Conservation (phyloP, 805 yeast species). For the Ogataea henricii region DNA sequence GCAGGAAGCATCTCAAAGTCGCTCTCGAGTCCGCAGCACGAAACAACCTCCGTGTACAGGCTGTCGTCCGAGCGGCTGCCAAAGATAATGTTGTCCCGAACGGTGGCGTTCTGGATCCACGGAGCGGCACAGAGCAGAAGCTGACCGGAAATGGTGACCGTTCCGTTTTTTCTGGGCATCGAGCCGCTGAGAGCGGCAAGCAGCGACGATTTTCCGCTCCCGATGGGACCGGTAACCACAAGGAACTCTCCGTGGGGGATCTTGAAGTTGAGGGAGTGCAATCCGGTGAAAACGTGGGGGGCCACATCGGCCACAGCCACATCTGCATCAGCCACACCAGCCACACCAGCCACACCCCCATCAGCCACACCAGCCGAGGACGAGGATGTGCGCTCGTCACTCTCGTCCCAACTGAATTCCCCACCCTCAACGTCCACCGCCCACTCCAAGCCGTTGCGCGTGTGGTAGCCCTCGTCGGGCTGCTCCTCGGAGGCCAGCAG, state of each 20-base stretch:
- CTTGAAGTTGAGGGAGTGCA: constrained; percentile 50
- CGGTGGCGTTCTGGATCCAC: constrained; percentile 86
- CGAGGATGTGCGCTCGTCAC: no score
- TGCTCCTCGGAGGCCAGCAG: constrained; percentile 45
- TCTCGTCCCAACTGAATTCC: constrained; percentile 65
- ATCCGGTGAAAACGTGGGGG: constrained; percentile 40
- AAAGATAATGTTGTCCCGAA: constrained; percentile 71
- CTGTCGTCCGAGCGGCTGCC: constrained; percentile 51
- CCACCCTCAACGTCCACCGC: constrained; percentile 56
- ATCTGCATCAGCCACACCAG: constrained; percentile 22
- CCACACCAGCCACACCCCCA: constrained; percentile 8
- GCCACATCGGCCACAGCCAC: background rate
- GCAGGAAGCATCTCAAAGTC: constrained; percentile 71
- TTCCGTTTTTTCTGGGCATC: constrained; percentile 59
- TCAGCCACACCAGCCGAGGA: constrained; percentile 21
- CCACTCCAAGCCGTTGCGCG: constrained; percentile 25
- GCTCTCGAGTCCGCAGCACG: constrained; percentile 64
- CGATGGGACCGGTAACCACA: constrained; percentile 73
- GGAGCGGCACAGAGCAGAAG: constrained; percentile 51
- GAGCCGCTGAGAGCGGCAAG: constrained; percentile 68
- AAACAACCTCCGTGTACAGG: constrained; percentile 54
- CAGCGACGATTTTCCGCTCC: constrained; percentile 69
- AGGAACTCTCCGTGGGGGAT: constrained; percentile 69
- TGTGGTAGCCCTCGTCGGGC: constrained; percentile 26
- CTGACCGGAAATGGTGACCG: constrained; percentile 53